A percentile compares a stretch with the other conserved stretches of the same genome.
phyloP scores from a whole-genome alignment of 768 basidiomycete genomes.

The Symmetrospora coprosmae region DNA sequence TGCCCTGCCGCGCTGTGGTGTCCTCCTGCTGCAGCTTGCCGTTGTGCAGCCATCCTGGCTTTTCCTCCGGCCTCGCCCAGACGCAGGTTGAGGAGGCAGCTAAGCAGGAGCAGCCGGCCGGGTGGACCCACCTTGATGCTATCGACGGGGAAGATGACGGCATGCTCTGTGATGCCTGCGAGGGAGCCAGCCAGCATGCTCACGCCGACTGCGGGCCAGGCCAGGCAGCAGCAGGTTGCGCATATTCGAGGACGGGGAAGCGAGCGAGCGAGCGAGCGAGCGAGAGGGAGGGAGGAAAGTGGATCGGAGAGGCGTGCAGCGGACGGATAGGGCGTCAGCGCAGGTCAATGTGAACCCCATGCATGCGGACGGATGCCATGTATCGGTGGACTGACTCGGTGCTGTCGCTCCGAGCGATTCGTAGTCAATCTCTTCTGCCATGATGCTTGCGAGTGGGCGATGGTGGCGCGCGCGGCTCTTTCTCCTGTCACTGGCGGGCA shows the following conservation, averaged over 20 bases:
- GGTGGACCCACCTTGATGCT: conserved; percentile 77
- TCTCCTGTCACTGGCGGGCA: no score
- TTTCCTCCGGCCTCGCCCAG: no score
- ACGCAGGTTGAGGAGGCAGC: no score
- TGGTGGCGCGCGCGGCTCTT: not conserved
- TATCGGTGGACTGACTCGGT: conserved; percentile 16
- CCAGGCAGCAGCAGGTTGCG: no score
- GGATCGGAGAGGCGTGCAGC: not conserved
- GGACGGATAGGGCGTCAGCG: not conserved
- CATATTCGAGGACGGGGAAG: no score
- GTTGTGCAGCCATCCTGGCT: no score
- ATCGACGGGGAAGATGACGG: conserved; percentile 96
- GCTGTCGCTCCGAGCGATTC: conserved; percentile 51
- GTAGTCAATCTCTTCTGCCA: conserved; percentile 33
- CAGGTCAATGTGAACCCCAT: conserved; percentile 36
- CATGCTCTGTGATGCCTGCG: conserved; percentile 96
- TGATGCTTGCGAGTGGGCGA: no score
- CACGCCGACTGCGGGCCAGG: conserved; percentile 47
- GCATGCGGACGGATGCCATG: no score
- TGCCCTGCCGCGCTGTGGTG: no score
- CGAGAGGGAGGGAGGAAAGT: not conserved
- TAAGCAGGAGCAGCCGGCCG: no score
- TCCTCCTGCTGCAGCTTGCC: no score
- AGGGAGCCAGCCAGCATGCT: conserved; percentile 96
- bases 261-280: no score